Percentiles rank a stretch among this genome's conserved stretches.
These are phyloP conservation scores for Carallia brachiata DNA, from an alignment of 345 rosid genomes.

Conservation along the genomic window DNA sequence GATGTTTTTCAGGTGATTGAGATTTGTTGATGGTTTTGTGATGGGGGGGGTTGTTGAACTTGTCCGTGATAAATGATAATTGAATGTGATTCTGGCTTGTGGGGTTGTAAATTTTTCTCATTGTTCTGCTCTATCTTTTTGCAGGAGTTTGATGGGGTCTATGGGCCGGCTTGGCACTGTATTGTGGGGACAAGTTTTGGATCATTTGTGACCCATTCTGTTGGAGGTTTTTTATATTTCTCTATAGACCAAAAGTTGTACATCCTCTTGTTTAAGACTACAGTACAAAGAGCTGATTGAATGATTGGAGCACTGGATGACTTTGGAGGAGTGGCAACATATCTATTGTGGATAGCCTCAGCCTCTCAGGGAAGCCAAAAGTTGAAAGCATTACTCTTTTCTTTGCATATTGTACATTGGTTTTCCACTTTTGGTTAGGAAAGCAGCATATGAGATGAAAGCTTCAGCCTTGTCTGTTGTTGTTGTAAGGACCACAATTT, in stretches of 20 bases:
- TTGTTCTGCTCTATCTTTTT: conserved; percentile 1
- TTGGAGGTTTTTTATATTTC: conserved; percentile 59
- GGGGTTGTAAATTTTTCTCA: conserved; percentile 11
- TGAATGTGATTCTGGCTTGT: neutral
- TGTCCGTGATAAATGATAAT: conserved; percentile 11
- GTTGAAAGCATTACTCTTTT: conserved; percentile 10
- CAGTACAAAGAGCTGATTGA: conserved; percentile 55
- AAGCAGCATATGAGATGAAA: conserved; percentile 21
- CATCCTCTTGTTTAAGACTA: conserved; percentile 57
- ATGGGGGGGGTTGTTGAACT: conserved; percentile 1
- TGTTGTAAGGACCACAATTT: neutral
- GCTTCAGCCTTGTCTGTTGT: neutral
- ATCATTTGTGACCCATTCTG: conserved; percentile 60
- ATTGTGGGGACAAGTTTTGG: conserved; percentile 65
- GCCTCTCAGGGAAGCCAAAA: neutral
- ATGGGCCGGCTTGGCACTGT: conserved; percentile 71
- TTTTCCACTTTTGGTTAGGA: conserved; percentile 9
- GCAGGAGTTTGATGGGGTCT: conserved; percentile 60
- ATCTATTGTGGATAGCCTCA: conserved; percentile 9
- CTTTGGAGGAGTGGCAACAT: conserved; percentile 7
- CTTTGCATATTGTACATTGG: conserved; percentile 23
- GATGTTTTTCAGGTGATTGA: neutral
- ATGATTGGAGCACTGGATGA: conserved; percentile 4
- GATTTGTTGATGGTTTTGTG: neutral
- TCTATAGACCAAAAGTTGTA: conserved; percentile 55